Base-by-base conservation (phyloP, 208 protist genomes). In the Wallacemonas rigidus region DNA sequence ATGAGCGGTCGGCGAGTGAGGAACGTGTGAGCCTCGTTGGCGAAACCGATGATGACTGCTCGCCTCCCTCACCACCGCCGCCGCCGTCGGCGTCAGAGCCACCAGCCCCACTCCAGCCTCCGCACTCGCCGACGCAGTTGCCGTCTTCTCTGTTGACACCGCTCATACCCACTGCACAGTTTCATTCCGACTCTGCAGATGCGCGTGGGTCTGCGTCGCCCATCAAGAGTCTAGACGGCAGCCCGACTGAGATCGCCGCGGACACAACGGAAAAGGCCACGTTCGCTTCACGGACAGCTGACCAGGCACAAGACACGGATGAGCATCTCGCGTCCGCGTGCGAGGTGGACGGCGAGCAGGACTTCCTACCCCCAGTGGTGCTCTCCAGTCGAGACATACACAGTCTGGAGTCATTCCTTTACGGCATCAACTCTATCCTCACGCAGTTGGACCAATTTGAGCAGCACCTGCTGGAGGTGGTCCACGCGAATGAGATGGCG, bases 331-430 rank as follows among this genome's bases (percentile, higher is more conserved):
- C 12, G 45, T 43, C 45, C 15, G 51, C 12, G 2, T n/a, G 53
- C 2, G 38, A 76, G 5, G 40, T 73, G 14, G 69, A 82, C 35
- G 71, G 57, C 11, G 51, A 82, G 26, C n/a, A 80, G 8, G 74
- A 40, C 8, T 64, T 71, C 38, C 55, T 65, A 38, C 82, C 81
- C 35, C 85, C 86, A 73, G 91, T 88, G 79, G 87, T 95, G 26
- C 69, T 95, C 61, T 87, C 85, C 7, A 95, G 92, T 76, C 77
- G 80, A 47, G 91, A 95, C 53, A 89, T 95, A 51, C 91, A 95
- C 75, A 93, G 91, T 55, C 38, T 95, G 26, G 88, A 94, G 79
- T 86, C 91, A 0, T 95, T 95, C 58, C 73, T 95, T 7, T 95
- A 93, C 70, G 91, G 91, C 45, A 74, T 92, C 54, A 80, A 85